A percentile compares a stretch with the other conserved stretches of the same genome.
Conservation (phyloP, 1,139 yeast genomes). For the Saccharomyces hybrid region DNA sequence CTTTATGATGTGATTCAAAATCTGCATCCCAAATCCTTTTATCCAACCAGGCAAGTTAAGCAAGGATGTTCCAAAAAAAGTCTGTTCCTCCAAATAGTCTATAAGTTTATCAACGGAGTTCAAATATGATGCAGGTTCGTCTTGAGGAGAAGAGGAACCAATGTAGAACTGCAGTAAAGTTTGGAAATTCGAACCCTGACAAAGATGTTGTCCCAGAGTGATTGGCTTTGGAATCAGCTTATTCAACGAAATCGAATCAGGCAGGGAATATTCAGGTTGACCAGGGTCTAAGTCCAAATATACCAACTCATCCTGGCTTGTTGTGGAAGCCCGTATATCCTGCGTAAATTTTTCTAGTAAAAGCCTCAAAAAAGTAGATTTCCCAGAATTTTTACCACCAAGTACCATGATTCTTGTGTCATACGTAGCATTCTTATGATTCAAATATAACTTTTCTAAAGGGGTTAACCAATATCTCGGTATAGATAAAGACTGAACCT, state of each 20-base stretch:
- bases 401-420: constrained; percentile 39
- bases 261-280: constrained; percentile 72
- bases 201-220: constrained; percentile 23
- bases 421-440: constrained; percentile 14
- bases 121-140: constrained; percentile 54
- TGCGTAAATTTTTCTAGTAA: constrained; percentile 41
- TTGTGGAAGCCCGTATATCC: neutral
- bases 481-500: constrained; percentile 24
- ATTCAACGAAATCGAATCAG: constrained; percentile 44
- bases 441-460: constrained; percentile 14
- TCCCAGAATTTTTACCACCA: constrained; percentile 77
- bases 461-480: constrained; percentile 20
- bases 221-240: constrained; percentile 12
- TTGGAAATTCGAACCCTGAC: constrained; percentile 19
- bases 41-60: constrained; percentile 93
- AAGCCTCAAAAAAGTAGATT: constrained; percentile 63
- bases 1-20: constrained; percentile 46
- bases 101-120: constrained; percentile 41
- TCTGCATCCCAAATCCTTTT: constrained; percentile 74
- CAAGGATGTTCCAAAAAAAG: constrained; percentile 41
- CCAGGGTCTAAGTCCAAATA: constrained; percentile 87
- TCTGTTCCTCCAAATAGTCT: constrained; percentile 27
- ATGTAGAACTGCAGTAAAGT: constrained; percentile 41
- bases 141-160: constrained; percentile 71
- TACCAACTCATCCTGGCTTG: constrained; percentile 27